phyloP scores from a whole-genome alignment of 768 basidiomycete genomes.

The Tulasnella sp. region DNA sequence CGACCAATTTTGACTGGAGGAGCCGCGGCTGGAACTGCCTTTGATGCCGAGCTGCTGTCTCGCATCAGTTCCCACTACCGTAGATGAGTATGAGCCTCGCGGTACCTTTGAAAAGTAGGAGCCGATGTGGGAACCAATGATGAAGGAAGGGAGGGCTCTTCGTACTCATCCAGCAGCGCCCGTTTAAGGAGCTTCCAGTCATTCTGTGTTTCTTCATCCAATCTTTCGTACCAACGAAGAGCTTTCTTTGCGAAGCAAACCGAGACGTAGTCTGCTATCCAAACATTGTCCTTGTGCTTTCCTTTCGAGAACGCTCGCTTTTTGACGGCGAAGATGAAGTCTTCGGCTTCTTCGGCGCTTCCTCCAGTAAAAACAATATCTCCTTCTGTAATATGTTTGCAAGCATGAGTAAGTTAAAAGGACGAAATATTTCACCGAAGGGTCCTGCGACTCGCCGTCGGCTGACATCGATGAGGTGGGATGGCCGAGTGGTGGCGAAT shows the following conservation, averaged over 20 bases:
- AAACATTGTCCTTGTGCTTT: neutral
- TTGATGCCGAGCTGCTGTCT: neutral
- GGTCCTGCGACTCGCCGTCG: neutral
- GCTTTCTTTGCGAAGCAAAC: neutral
- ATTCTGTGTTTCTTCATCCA: neutral
- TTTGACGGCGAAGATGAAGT: constrained; percentile 10
- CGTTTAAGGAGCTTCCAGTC: constrained; percentile 17
- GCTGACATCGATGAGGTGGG: neutral
- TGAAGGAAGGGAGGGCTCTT: neutral
- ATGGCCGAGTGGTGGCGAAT: neutral
- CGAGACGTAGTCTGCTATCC: constrained; percentile 9
- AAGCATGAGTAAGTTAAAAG: too few relatives aligned
- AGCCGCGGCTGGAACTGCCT: neutral
- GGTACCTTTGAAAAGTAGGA: neutral
- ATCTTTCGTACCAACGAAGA: constrained; percentile 7
- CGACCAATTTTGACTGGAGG: neutral
- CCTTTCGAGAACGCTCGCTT: neutral
- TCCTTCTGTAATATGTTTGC: neutral
- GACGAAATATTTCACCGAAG: neutral
- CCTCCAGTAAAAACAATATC: neutral
- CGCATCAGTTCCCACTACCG: neutral
- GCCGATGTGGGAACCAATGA: neutral
- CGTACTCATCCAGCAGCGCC: too few relatives aligned
- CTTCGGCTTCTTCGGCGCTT: neutral
- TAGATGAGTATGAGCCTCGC: too few relatives aligned